These are phyloP conservation scores for Gentiana macrophylla DNA, from an alignment of 257 asterid genomes.

Conservation along the genomic window DNA sequence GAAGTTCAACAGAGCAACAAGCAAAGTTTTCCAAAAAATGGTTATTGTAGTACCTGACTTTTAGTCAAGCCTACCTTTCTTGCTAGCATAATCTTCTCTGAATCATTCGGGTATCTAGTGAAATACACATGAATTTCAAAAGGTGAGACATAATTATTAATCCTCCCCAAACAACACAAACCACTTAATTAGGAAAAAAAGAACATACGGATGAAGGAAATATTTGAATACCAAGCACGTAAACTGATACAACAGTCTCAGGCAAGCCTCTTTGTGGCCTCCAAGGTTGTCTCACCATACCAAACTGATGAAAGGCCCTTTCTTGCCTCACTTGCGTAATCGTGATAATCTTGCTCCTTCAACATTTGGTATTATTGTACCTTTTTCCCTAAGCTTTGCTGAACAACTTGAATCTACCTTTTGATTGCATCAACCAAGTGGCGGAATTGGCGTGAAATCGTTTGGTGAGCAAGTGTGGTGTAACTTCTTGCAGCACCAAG, in stretches of 20 bases:
- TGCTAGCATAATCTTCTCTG: too few relatives aligned
- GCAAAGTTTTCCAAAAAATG: too few relatives aligned
- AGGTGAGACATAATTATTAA: too few relatives aligned
- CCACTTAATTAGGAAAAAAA: background rate
- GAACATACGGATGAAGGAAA: constrained; percentile 83
- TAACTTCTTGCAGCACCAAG: constrained; percentile 61
- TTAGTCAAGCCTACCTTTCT: too few relatives aligned
- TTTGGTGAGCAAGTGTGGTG: constrained; percentile 73
- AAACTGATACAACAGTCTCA: constrained; percentile 61
- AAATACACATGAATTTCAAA: too few relatives aligned
- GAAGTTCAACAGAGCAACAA: too few relatives aligned
- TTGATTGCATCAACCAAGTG: constrained; percentile 47
- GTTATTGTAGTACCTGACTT: too few relatives aligned
- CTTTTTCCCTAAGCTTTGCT: constrained; percentile 33
- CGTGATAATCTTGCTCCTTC: constrained; percentile 43
- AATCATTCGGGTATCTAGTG: too few relatives aligned
- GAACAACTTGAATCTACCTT: constrained; percentile 39
- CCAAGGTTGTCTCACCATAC: constrained; percentile 52
- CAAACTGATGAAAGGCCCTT: constrained; percentile 46
- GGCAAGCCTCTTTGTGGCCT: constrained; percentile 85
- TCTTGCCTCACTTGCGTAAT: constrained; percentile 42
- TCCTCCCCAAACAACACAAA: background rate
- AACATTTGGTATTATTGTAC: constrained; percentile 29
- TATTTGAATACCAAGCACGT: constrained; percentile 94
- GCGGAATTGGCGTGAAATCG: constrained; percentile 82